These are phyloP conservation scores for Hypoxylon fuscum DNA, from an alignment of 495 filamentous ascomycete species.

Conservation along the genomic window DNA sequence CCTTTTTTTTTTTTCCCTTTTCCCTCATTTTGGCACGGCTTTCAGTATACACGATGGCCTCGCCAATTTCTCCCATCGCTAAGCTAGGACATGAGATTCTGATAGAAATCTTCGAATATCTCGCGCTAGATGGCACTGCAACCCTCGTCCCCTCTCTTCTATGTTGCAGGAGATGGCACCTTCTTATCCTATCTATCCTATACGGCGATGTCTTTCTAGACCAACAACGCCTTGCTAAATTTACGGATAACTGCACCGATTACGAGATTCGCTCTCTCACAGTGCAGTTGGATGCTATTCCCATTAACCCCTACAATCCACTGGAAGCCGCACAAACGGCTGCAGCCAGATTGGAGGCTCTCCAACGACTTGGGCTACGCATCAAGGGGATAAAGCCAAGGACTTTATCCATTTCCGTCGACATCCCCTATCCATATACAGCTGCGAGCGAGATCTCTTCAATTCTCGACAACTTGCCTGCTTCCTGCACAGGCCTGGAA, in stretches of 20 bases:
- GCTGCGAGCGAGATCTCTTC: conserved; percentile 4
- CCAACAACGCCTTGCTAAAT: conserved; percentile 7
- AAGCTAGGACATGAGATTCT: conserved; percentile 16
- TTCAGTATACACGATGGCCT: conserved; percentile 1
- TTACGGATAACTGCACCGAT: not conserved
- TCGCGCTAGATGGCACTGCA: conserved; percentile 2
- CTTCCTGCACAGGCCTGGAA: conserved; percentile 16
- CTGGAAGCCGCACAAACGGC: not conserved
- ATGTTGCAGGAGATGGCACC: conserved; percentile 19
- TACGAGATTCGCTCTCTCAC: conserved; percentile 15
- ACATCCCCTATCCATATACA: conserved; percentile 14
- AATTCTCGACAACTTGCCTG: conserved; percentile 16
- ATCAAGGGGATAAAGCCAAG: conserved; percentile 1
- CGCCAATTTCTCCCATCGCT: conserved; percentile 15
- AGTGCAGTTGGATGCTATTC: conserved; percentile 2
- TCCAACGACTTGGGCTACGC: not conserved
- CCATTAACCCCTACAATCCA: conserved; percentile 6
- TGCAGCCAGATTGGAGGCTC: not conserved
- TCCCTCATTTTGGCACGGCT: too few relatives aligned
- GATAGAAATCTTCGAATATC: conserved; percentile 22
- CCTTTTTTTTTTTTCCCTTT: too few relatives aligned
- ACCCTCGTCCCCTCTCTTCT: conserved; percentile 9
- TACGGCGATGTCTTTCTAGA: conserved; percentile 20
- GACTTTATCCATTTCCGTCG: conserved; percentile 16
- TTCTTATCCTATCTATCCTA: conserved; percentile 12